phyloP scores from a whole-genome alignment of 257 asterid genomes.

The Petunia secreta region DNA sequence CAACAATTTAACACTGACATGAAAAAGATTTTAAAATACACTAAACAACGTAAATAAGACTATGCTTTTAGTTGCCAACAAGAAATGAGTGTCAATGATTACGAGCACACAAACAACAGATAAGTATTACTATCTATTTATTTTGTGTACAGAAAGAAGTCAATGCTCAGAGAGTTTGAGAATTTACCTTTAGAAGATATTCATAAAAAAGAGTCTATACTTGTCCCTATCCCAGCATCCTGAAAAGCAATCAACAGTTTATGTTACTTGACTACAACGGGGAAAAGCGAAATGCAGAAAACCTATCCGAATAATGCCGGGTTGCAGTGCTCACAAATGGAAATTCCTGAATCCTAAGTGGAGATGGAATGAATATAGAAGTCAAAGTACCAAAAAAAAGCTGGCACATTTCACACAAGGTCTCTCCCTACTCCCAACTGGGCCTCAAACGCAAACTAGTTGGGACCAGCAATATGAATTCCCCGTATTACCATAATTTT shows the following conservation, averaged over 20 bases:
- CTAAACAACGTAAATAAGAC: neutral
- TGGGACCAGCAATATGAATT: neutral
- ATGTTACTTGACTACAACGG: constrained; percentile 27
- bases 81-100: constrained; percentile 1
- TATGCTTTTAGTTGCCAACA: constrained; percentile 4
- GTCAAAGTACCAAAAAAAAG: neutral
- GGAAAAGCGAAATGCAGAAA: constrained; percentile 10
- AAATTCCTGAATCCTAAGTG: constrained; percentile 1
- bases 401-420: neutral
- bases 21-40: neutral
- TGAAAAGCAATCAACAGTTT: constrained; percentile 47
- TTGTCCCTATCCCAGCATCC: constrained; percentile 99
- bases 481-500: neutral
- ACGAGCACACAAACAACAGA: neutral
- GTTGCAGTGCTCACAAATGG: neutral
- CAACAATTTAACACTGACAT: neutral
- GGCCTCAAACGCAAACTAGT: neutral
- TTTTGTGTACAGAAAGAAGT: neutral
- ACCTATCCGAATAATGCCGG: neutral
- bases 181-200: constrained; percentile 86
- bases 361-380: constrained; percentile 16
- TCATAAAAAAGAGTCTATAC: constrained; percentile 97
- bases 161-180: neutral
- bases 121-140: neutral
- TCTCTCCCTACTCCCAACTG: neutral